Evolutionary conservation across 371 early-diverging fungal genomes (phyloP).

Genomic region (Mortierella sp.): DNA sequence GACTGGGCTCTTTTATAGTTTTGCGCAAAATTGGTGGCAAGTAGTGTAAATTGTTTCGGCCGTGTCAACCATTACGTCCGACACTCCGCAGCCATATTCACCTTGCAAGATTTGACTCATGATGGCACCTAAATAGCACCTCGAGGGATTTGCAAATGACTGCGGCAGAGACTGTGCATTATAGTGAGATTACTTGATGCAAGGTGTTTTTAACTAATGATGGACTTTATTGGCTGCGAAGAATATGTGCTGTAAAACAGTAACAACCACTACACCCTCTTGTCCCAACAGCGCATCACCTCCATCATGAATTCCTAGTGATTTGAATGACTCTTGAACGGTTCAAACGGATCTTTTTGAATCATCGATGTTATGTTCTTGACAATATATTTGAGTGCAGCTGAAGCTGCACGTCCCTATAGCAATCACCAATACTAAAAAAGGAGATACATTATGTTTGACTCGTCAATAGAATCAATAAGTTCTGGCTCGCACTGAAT

Average conservation of each 20-base stretch:
- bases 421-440: not conserved
- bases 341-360: not conserved
- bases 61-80: not conserved
- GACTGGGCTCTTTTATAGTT: not conserved
- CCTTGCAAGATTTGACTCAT: too few species aligned
- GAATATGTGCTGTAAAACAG: not conserved
- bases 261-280: not conserved
- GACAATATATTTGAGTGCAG: not conserved
- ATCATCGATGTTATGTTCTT: not conserved
- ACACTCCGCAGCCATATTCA: not conserved
- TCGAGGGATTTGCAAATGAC: too few species aligned
- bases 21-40: not conserved
- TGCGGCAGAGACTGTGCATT: too few species aligned
- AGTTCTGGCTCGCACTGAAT: not conserved
- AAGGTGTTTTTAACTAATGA: too few species aligned
- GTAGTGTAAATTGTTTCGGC: not conserved
- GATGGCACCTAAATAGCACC: too few species aligned
- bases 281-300: constrained; percentile 2
- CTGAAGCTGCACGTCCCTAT: not conserved
- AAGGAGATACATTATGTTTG: not conserved
- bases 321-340: constrained; percentile 6
- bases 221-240: too few species aligned
- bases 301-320: not conserved
- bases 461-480: not conserved
- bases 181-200: too few species aligned